Percentiles rank a stretch among this genome's conserved stretches.
Conservation (phyloP, 441 rosid genomes). For the Capsella rubella region DNA sequence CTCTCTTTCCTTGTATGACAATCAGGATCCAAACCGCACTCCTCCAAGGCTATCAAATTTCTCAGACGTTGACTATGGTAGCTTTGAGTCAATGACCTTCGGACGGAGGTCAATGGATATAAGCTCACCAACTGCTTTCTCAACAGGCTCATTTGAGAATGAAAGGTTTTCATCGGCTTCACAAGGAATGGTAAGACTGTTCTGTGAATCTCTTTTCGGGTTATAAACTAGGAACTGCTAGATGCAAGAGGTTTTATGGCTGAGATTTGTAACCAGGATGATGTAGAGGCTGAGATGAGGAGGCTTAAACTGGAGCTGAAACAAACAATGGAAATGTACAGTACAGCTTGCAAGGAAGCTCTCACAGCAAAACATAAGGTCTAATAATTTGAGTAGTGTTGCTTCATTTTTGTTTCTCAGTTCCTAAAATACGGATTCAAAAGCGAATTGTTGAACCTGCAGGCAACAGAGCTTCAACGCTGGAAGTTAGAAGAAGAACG, state of each 20-base stretch:
- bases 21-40: conserved; percentile 48
- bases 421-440: background rate
- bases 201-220: background rate
- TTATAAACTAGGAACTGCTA: conserved; percentile 7
- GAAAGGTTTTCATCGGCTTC: conserved; percentile 57
- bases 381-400: conserved; percentile 5
- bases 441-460: conserved; percentile 36
- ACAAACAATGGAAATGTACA: conserved; percentile 97
- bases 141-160: conserved; percentile 53
- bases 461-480: conserved; percentile 82
- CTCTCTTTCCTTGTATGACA: conserved; percentile 57
- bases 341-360: conserved; percentile 95
- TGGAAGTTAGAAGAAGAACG: conserved; percentile 86
- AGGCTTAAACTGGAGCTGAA: conserved; percentile 90
- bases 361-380: conserved; percentile 91
- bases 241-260: conserved; percentile 21
- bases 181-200: conserved; percentile 50
- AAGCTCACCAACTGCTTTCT: conserved; percentile 50
- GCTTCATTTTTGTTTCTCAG: conserved; percentile 21
- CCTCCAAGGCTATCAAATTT: conserved; percentile 62
- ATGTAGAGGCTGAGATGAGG: conserved; percentile 94
- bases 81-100: conserved; percentile 58
- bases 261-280: conserved; percentile 61
- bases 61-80: conserved; percentile 60
- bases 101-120: conserved; percentile 67